Percentiles rank a stretch among this genome's conserved stretches.
These are phyloP conservation scores for Cicer bijugum DNA, from an alignment of 306 rosid species.

Conservation along the genomic window DNA sequence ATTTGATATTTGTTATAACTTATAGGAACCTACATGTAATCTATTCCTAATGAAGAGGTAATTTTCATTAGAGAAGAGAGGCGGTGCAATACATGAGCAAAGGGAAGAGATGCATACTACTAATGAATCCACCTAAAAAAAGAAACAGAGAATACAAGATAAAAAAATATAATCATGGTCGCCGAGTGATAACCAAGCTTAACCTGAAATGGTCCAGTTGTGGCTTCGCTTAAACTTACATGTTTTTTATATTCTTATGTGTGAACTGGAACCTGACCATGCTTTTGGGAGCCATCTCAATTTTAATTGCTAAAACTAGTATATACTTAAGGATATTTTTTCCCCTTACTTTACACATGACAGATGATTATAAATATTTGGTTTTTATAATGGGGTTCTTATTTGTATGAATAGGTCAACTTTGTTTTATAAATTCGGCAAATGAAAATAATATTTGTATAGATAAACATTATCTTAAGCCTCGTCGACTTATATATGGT, in stretches of 20 bases:
- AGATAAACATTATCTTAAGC: background rate
- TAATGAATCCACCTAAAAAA: background rate
- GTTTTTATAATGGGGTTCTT: background rate
- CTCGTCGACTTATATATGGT: background rate
- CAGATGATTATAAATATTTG: background rate
- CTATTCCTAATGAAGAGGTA: background rate
- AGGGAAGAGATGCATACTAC: background rate
- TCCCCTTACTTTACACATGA: background rate
- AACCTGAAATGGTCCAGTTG: background rate
- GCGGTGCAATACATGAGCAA: background rate
- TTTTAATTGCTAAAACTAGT: background rate
- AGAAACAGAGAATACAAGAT: background rate
- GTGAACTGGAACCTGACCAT: background rate
- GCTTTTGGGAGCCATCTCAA: slow-evolving; percentile 8
- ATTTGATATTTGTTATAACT: background rate
- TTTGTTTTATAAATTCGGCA: slow-evolving; percentile 12
- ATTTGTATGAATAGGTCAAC: background rate
- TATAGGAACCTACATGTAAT: background rate
- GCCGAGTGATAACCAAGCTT: background rate
- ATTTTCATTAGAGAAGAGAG: background rate
- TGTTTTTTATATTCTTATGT: background rate
- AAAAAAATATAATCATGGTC: too few species aligned
- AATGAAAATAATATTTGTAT: background rate
- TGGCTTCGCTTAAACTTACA: background rate
- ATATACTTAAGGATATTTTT: background rate